Conservation (phyloP, 2,329 filamentous ascomycete species). For the Colletotrichum noveboracense region DNA sequence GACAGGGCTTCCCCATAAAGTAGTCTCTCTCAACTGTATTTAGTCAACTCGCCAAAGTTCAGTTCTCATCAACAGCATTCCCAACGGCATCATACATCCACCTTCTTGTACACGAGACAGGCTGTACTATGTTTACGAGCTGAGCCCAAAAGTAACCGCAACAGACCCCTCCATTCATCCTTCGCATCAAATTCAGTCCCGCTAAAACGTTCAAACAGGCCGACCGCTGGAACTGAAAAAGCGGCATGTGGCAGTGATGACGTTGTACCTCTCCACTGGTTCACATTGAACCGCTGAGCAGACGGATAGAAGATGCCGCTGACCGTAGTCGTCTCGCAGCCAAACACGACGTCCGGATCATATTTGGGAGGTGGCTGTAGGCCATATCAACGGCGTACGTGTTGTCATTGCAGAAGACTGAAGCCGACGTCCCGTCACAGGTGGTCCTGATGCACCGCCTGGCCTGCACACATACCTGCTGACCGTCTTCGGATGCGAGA, state of each 20-base stretch:
- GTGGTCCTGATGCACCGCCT: background rate
- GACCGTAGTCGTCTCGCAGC: background rate
- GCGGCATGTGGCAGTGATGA: background rate
- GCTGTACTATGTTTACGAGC: fast-evolving
- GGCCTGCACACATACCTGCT: background rate
- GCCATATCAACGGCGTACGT: background rate
- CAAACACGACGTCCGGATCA: background rate
- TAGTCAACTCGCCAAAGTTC: background rate
- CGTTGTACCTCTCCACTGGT: background rate
- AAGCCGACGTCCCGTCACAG: background rate
- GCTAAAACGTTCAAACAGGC: background rate
- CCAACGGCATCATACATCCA: background rate
- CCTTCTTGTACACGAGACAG: background rate
- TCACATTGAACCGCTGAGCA: background rate
- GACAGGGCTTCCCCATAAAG: background rate
- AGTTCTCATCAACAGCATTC: background rate
- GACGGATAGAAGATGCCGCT: background rate
- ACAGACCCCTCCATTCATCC: background rate
- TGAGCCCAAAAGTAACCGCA: fast-evolving
- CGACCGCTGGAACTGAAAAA: background rate
- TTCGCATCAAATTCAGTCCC: background rate
- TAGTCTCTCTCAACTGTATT: background rate
- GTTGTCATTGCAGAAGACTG: background rate
- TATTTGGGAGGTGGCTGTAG: background rate
- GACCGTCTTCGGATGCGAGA: background rate